Evolutionary conservation across 2,329 filamentous ascomycete species (phyloP).

Genomic region (Epicoccum sorghinum): DNA sequence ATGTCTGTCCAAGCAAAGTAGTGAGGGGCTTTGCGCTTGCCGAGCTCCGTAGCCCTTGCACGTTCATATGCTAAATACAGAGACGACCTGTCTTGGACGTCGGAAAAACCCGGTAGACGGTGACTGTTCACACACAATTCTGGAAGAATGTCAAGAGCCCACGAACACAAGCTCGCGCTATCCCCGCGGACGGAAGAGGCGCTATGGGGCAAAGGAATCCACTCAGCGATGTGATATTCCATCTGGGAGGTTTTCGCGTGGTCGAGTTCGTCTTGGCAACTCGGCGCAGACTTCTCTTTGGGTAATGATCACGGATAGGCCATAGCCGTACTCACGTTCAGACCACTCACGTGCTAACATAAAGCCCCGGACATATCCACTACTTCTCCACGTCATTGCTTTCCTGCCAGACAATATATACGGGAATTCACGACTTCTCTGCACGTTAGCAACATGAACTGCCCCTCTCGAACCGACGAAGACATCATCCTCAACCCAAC

Average conservation of each 20-base stretch:
- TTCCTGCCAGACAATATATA: background rate
- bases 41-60: background rate
- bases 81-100: constrained; percentile 2
- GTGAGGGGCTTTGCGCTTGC: background rate
- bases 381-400: constrained; percentile 25
- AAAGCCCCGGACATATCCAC: constrained; percentile 17
- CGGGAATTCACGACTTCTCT: background rate
- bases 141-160: constrained; percentile 9
- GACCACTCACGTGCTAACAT: constrained; percentile 23
- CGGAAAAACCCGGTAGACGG: constrained; percentile 6
- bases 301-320: constrained; percentile 24
- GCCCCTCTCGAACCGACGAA: constrained; percentile 37
- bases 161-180: constrained; percentile 5
- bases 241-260: constrained; percentile 17
- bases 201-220: constrained; percentile 5
- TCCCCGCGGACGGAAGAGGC: constrained; percentile 12
- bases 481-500: constrained; percentile 32
- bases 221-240: background rate
- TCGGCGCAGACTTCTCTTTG: constrained; percentile 22
- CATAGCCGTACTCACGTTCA: constrained; percentile 24
- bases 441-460: constrained; percentile 32
- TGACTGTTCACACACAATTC: background rate
- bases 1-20: background rate
- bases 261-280: constrained; percentile 23
- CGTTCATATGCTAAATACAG: constrained; percentile 1